Base-by-base conservation (phyloP, 179 eudicot species). In the Pouteria campechiana region DNA sequence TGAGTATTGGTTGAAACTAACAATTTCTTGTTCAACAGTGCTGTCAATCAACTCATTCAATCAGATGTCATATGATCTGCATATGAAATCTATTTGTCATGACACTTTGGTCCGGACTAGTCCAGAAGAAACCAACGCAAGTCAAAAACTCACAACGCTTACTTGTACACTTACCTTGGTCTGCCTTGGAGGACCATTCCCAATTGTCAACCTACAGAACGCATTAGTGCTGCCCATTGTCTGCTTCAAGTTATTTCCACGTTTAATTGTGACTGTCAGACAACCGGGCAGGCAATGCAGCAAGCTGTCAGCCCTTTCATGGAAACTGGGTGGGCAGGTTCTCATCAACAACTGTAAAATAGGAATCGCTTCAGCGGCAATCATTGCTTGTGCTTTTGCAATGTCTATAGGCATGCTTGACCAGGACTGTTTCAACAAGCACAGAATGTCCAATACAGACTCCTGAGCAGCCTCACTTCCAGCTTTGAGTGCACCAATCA, bases 281-380 rank as follows among this genome's bases (percentile, higher is more conserved):
- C 82, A 74, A 57, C 92, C 92, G 14, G 92, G 92, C 46, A 81
- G 68, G 54, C 77, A 54, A 48, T 69, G 73, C 67, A 81, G 62
- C 29, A 81, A 52, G 72, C 67, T 64, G 31, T 69, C 82, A 39
- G 84, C 69, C 60, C 82, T 81, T 7, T 81, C 92, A 5, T 67
- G 86, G 53, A 78, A 78, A 57, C 79, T 59, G 6, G 86, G 82
- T 9, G 82, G 86, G 51, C 86, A 68, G 27, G 79, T 74, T 59
- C 72, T 74, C 71, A 78, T 52, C 30, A 81, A 74, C 75, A 51
- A 55, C 63, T 81, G 92, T 51, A 81, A 60, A 55, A 67, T 57
- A n/a, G 92, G 92, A 44, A 81, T 72, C 37, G 79, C 85, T 66
- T 81, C 92, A 29, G 86, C 69, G 31, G 85, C 82, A 35, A 72